phyloP scores from a whole-genome alignment of 345 rosid species.

The Corymbia maculata region DNA sequence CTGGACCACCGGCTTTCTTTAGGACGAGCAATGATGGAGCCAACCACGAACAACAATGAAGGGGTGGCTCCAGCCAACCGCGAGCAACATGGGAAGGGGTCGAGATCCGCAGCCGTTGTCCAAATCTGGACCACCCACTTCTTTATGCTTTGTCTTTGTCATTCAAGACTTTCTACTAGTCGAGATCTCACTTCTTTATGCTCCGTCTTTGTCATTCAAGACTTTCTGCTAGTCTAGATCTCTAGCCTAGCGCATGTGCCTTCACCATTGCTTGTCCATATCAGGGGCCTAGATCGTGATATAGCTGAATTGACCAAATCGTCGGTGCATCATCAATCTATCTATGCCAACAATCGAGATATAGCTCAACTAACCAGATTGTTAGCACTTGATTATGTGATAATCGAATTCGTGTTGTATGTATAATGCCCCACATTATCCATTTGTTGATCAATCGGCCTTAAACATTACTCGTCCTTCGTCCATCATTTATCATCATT shows the following conservation, averaged over 20 bases:
- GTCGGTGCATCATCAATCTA: too few species aligned
- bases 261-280: neutral
- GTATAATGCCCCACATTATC: too few species aligned
- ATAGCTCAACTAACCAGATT: too few species aligned
- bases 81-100: neutral
- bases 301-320: too few species aligned
- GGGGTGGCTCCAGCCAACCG: too few species aligned
- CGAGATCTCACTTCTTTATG: neutral
- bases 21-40: too few species aligned
- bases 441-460: fast-evolving
- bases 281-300: neutral
- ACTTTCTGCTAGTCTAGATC: neutral
- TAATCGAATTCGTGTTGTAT: too few species aligned
- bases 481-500: neutral
- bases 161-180: neutral
- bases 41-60: too few species aligned
- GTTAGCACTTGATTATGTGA: too few species aligned
- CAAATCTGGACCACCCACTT: neutral
- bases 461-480: fast-evolving
- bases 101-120: neutral
- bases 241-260: neutral
- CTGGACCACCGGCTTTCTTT: too few species aligned
- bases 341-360: too few species aligned
- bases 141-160: neutral
- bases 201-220: neutral